Conservation (phyloP, 2,329 filamentous ascomycete genomes). For the Fonsecaea pugnacius region DNA sequence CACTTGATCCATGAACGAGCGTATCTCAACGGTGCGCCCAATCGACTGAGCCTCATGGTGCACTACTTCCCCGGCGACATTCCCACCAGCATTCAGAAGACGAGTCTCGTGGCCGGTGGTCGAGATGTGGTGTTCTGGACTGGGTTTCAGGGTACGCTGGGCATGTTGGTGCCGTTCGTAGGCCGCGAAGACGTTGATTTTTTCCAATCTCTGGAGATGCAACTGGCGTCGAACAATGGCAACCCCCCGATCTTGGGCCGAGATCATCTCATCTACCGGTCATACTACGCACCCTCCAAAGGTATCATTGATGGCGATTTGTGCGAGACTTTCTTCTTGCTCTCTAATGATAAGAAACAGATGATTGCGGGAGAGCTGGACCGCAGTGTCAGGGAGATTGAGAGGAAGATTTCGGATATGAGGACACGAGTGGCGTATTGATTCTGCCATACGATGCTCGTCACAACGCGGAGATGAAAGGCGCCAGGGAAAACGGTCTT, state of each 20-base stretch:
- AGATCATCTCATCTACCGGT: conserved; percentile 92
- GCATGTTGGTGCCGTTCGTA: conserved; percentile 88
- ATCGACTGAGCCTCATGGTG: conserved; percentile 80
- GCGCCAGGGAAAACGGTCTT: not conserved
- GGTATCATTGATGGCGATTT: conserved; percentile 96
- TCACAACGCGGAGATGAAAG: not conserved
- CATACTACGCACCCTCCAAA: conserved; percentile 96
- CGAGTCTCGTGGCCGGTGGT: conserved; percentile 85
- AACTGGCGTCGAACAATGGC: conserved; percentile 71
- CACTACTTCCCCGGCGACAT: conserved; percentile 94
- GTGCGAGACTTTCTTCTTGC: conserved; percentile 84
- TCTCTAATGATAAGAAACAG: conserved; percentile 87
- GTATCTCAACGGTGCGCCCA: conserved; percentile 87
- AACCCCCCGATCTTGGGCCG: conserved; percentile 86
- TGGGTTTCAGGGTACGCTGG: conserved; percentile 91
- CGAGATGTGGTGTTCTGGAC: conserved; percentile 92
- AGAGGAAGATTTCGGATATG: conserved; percentile 85
- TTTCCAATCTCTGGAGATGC: conserved; percentile 90
- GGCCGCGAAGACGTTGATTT: conserved; percentile 95
- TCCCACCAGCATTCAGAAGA: conserved; percentile 86
- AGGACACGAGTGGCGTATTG: conserved; percentile 61
- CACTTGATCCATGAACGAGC: conserved; percentile 88
- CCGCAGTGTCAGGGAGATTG: conserved; percentile 87
- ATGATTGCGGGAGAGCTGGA: conserved; percentile 94
- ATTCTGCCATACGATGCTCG: not conserved